These are phyloP conservation scores for Daedaleopsis nitida DNA, from an alignment of 768 basidiomycete genomes.

Conservation along the genomic window DNA sequence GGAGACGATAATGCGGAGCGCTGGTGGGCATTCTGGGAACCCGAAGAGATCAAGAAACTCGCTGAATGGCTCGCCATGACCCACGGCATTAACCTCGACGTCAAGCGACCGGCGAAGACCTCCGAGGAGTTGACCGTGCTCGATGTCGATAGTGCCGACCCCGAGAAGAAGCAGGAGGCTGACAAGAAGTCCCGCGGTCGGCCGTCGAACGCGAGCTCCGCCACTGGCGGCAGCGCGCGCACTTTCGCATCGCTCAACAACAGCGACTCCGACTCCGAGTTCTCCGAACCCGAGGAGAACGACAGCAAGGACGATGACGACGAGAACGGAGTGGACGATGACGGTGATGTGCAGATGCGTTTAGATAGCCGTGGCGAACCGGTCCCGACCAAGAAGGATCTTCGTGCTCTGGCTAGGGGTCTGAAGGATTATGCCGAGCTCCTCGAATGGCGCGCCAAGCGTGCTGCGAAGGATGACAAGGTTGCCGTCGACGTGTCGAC, in stretches of 20 bases:
- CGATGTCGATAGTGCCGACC: not conserved
- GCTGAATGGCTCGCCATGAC: slow-evolving; percentile 65
- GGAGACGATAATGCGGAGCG: slow-evolving; percentile 45
- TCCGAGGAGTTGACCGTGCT: not conserved
- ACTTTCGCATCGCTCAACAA: slow-evolving; percentile 7
- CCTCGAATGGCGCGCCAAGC: slow-evolving; percentile 56
- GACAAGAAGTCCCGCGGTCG: slow-evolving; percentile 9
- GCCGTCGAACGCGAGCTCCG: slow-evolving; percentile 8
- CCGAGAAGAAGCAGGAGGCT: not conserved
- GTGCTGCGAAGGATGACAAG: slow-evolving; percentile 31
- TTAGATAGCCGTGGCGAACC: slow-evolving; percentile 14
- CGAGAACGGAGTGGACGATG: slow-evolving; percentile 23
- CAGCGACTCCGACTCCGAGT: not conserved
- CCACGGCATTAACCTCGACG: slow-evolving; percentile 40
- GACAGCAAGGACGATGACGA: slow-evolving; percentile 12
- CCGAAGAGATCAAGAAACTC: slow-evolving; percentile 62
- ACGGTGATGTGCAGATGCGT: slow-evolving; percentile 11
- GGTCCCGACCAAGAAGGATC: slow-evolving; percentile 34
- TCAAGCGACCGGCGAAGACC: slow-evolving; percentile 1
- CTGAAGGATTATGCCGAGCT: slow-evolving; percentile 62
- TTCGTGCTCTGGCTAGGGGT: slow-evolving; percentile 50
- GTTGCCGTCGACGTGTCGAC: slow-evolving; percentile 7
- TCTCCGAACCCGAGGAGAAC: not conserved
- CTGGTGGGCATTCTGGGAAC: slow-evolving; percentile 82
- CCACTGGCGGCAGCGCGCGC: not conserved